Evolutionary conservation across 768 basidiomycete genomes (phyloP).

Genomic region (Mycena maculata): DNA sequence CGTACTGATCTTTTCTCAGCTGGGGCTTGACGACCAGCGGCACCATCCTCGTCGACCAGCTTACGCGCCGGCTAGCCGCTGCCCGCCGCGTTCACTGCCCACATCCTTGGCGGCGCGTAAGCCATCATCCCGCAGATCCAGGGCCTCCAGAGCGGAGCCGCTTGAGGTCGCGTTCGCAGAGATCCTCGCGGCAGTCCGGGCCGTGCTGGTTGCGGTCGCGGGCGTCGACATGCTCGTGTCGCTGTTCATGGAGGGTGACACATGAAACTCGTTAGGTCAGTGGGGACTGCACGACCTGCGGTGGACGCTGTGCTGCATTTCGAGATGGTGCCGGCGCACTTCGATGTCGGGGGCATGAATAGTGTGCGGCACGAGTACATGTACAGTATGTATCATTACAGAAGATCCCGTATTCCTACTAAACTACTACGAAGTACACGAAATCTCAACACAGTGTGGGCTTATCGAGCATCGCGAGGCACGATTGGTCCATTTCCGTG

Average conservation of each 20-base stretch:
- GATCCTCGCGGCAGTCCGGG: conserved; percentile 45
- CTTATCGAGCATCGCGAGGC: too few species aligned
- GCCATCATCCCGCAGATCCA: conserved; percentile 42
- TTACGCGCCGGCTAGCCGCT: conserved; percentile 35
- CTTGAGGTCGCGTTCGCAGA: conserved; percentile 41
- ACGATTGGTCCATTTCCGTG: too few species aligned
- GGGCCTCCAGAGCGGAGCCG: conserved; percentile 28
- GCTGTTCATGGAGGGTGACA: conserved; percentile 44
- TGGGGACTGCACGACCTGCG: conserved; percentile 38
- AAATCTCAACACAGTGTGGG: too few species aligned
- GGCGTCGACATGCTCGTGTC: conserved; percentile 40
- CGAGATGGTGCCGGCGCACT: conserved; percentile 14
- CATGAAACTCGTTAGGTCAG: conserved; percentile 41
- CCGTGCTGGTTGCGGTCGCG: conserved; percentile 40
- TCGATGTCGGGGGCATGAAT: background rate
- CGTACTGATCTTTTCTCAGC: background rate
- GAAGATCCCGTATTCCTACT: too few species aligned
- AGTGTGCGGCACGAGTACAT: too few species aligned
- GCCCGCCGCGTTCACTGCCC: conserved; percentile 36
- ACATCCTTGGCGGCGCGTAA: conserved; percentile 36
- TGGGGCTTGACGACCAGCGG: conserved; percentile 49
- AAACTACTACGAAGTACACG: too few species aligned
- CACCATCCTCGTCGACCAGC: conserved; percentile 48
- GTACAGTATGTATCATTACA: too few species aligned
- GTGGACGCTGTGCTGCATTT: background rate